Percentiles rank a stretch among this genome's conserved stretches.
Evolutionary conservation across 2,329 filamentous ascomycete species (phyloP).

Genomic region (Neoarthrinium moseri): DNA sequence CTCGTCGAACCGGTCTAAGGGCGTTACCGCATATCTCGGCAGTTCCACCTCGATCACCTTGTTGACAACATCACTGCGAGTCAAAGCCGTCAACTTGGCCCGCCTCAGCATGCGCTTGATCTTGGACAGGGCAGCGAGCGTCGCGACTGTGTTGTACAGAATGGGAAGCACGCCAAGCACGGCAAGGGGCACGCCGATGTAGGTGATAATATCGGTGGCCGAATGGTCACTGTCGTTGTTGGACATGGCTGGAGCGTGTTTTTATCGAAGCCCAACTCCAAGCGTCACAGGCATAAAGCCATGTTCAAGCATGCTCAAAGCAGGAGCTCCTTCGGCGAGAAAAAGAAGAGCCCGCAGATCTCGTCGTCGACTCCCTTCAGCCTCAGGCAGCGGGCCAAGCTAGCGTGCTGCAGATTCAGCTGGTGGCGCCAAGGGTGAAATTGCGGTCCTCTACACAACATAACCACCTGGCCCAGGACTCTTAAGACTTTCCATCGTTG

Average conservation of each 20-base stretch:
- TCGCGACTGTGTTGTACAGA: slow-evolving; percentile 62
- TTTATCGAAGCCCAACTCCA: too few species aligned
- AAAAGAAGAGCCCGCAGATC: slow-evolving; percentile 1
- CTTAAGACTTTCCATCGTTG: neutral
- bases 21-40: slow-evolving; percentile 62
- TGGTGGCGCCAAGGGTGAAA: neutral
- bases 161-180: slow-evolving; percentile 62
- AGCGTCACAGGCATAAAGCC: too few species aligned
- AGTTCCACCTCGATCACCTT: slow-evolving; percentile 66
- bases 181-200: slow-evolving; percentile 56
- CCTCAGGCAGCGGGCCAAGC: slow-evolving; percentile 1
- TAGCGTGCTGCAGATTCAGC: neutral
- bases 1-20: slow-evolving; percentile 52
- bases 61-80: slow-evolving; percentile 63
- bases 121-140: slow-evolving; percentile 57
- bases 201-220: slow-evolving; percentile 52
- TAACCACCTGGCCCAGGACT: neutral
- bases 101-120: slow-evolving; percentile 58
- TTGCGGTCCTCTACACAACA: neutral
- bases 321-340: neutral
- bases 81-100: slow-evolving; percentile 58
- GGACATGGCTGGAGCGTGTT: too few species aligned
- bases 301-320: too few species aligned
- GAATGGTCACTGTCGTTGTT: slow-evolving; percentile 17
- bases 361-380: neutral